Evolutionary conservation across 768 basidiomycete species (phyloP).

Genomic region (Naganishia randhawae): DNA sequence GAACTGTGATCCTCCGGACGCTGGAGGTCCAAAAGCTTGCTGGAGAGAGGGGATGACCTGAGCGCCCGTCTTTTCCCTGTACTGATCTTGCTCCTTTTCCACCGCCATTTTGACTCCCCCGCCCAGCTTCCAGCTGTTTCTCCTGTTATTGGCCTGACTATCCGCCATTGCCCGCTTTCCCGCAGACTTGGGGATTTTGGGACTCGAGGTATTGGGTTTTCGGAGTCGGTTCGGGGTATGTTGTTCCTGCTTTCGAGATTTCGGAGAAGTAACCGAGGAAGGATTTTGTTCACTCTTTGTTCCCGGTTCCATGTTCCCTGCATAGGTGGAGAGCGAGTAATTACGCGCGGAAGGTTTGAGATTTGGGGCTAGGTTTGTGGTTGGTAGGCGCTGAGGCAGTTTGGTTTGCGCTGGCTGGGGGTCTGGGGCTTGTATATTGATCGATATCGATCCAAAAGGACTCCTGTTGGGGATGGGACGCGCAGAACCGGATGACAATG

Average conservation of each 20-base stretch:
- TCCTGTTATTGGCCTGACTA: background rate
- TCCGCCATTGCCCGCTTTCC: background rate
- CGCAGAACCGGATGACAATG: too few relatives aligned
- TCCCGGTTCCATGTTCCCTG: background rate
- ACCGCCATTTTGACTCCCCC: background rate
- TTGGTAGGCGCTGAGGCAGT: background rate
- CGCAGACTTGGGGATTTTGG: background rate
- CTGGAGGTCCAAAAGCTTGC: background rate
- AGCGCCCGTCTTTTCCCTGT: background rate
- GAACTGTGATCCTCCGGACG: background rate
- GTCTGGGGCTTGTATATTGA: background rate
- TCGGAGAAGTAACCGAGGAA: background rate
- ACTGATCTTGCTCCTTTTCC: background rate
- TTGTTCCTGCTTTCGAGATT: background rate
- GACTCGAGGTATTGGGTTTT: background rate
- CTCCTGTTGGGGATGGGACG: too few relatives aligned
- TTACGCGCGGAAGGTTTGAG: background rate
- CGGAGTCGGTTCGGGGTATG: conserved; percentile 6
- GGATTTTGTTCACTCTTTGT: background rate
- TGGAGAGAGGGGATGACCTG: background rate
- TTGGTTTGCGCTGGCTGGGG: background rate
- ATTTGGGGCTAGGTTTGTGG: background rate
- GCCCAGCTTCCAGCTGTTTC: background rate
- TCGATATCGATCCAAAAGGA: background rate
- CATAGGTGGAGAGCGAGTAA: background rate